Percentiles rank a stretch among this genome's conserved stretches.
These are phyloP conservation scores for Aspergillus affinis DNA, from an alignment of 495 filamentous ascomycete genomes.

Conservation along the genomic window DNA sequence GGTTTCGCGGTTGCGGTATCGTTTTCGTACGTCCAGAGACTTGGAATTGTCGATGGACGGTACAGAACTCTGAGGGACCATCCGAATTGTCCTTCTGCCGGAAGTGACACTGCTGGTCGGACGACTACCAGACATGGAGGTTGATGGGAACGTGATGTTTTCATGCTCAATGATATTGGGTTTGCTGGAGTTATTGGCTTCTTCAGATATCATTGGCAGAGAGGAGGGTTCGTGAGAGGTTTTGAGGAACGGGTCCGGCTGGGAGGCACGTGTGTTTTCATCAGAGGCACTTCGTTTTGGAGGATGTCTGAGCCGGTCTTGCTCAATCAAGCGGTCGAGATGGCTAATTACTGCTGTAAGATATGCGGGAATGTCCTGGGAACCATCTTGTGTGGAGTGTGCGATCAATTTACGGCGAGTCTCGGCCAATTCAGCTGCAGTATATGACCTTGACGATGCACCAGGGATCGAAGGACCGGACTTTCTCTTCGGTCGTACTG, in stretches of 20 bases:
- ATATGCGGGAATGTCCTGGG: constrained; percentile 42
- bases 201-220: constrained; percentile 46
- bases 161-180: not conserved
- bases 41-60: constrained; percentile 39
- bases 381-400: constrained; percentile 39
- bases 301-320: constrained; percentile 28
- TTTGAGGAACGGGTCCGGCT: constrained; percentile 52
- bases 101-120: constrained; percentile 17
- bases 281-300: constrained; percentile 12
- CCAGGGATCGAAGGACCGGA: not conserved
- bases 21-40: constrained; percentile 59
- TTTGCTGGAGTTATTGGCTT: not conserved
- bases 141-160: not conserved
- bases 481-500: constrained; percentile 2
- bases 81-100: constrained; percentile 43
- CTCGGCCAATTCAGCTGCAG: constrained; percentile 53
- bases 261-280: constrained; percentile 37
- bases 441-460: constrained; percentile 38
- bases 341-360: constrained; percentile 61
- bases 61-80: constrained; percentile 47
- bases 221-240: constrained; percentile 33
- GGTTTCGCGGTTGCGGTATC: constrained; percentile 18
- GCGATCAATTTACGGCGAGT: constrained; percentile 56
- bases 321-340: constrained; percentile 60
- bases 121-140: not conserved